Conservation (phyloP, 345 rosid genomes). For the Aquilaria malaccensis region DNA sequence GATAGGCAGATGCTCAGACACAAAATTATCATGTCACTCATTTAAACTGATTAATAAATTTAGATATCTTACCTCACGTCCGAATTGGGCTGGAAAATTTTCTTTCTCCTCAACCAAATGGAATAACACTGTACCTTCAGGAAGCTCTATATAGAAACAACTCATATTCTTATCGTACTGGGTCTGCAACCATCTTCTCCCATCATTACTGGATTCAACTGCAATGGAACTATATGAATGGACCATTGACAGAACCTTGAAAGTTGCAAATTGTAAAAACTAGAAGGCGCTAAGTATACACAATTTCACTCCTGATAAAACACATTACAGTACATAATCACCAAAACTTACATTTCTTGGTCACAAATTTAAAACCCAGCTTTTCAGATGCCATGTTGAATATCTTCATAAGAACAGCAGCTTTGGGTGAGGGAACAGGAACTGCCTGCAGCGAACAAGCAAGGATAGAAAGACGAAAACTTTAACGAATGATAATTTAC, state of each 20-base stretch:
- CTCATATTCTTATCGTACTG: conserved; percentile 47
- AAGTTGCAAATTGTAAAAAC: background rate
- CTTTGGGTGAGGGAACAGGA: conserved; percentile 77
- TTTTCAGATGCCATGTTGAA: conserved; percentile 78
- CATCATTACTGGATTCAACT: conserved; percentile 43
- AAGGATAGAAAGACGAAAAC: background rate
- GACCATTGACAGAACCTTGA: background rate
- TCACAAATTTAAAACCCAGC: conserved; percentile 70
- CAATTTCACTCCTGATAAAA: background rate
- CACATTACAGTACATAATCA: conserved; percentile 3
- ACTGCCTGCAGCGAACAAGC: conserved; percentile 38
- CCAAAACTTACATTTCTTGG: conserved; percentile 45
- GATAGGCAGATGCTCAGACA: background rate
- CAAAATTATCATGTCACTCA: background rate
- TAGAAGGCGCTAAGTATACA: conserved; percentile 6
- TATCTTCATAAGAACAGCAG: conserved; percentile 47
- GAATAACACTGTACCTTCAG: conserved; percentile 54
- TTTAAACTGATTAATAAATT: background rate
- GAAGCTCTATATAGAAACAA: conserved; percentile 77
- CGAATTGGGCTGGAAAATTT: conserved; percentile 82
- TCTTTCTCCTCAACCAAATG: conserved; percentile 68
- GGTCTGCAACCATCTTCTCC: conserved; percentile 60
- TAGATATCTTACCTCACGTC: conserved; percentile 62
- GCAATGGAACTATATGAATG: conserved; percentile 21
- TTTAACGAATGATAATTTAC: background rate